Evolutionary conservation across 768 basidiomycete species (phyloP).

Genomic region (Pleurotus citrinopileatus): DNA sequence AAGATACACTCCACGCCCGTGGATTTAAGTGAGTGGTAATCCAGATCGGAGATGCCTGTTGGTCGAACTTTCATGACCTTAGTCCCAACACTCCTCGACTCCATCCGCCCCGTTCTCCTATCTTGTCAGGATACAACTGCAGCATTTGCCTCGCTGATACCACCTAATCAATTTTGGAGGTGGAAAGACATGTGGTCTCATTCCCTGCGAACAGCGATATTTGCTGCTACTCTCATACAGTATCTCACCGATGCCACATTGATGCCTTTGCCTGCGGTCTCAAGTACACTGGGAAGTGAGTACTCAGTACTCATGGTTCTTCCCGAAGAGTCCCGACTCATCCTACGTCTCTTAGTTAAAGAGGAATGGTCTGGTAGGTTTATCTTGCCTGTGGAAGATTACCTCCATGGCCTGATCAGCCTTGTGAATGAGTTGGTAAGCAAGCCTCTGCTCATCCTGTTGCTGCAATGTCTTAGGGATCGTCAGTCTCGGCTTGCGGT

Average conservation of each 20-base stretch:
- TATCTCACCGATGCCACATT: slow-evolving; percentile 61
- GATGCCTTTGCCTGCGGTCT: slow-evolving; percentile 50
- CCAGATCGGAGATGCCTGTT: too few species aligned
- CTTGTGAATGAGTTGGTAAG: slow-evolving; percentile 79
- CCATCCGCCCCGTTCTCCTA: slow-evolving; percentile 51
- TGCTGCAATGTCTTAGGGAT: neutral
- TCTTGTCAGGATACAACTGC: slow-evolving; percentile 51
- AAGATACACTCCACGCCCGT: slow-evolving; percentile 75
- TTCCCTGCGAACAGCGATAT: slow-evolving; percentile 64
- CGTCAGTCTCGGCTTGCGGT: slow-evolving; percentile 75
- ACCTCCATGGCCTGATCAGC: slow-evolving; percentile 76
- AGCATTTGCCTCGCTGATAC: slow-evolving; percentile 57
- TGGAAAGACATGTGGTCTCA: slow-evolving; percentile 85
- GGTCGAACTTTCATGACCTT: slow-evolving; percentile 8
- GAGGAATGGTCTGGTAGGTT: slow-evolving; percentile 70
- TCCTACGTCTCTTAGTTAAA: slow-evolving; percentile 43
- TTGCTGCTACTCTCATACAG: slow-evolving; percentile 61
- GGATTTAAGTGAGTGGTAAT: slow-evolving; percentile 44
- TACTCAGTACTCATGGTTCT: slow-evolving; percentile 1
- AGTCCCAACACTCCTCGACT: slow-evolving; percentile 63
- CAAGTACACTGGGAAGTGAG: slow-evolving; percentile 67
- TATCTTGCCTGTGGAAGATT: slow-evolving; percentile 68
- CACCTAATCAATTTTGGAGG: slow-evolving; percentile 74
- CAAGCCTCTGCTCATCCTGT: slow-evolving; percentile 5
- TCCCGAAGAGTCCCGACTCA: neutral